phyloP scores from a whole-genome alignment of 129 eudicot genomes.

The Mikania micrantha region DNA sequence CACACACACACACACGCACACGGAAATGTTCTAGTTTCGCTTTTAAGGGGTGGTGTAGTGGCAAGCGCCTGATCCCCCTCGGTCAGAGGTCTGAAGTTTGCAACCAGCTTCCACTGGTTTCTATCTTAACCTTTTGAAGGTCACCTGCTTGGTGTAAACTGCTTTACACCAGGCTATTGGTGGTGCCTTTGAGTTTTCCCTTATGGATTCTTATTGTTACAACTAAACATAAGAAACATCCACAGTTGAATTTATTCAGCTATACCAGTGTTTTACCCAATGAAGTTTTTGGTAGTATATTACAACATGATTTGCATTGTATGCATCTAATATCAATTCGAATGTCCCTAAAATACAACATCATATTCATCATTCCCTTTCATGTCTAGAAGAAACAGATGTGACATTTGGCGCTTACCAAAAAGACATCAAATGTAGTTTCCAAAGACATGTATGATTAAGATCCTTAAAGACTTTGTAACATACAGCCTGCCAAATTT shows the following conservation, averaged over 20 bases:
- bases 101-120: neutral
- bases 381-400: neutral
- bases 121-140: neutral
- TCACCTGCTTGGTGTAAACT: neutral
- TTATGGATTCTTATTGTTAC: neutral
- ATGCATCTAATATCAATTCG: slow-evolving; percentile 14
- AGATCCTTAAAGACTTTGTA: slow-evolving; percentile 20
- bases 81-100: neutral
- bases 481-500: slow-evolving; percentile 12
- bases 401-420: slow-evolving; percentile 25
- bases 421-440: slow-evolving; percentile 15
- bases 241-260: slow-evolving; percentile 6
- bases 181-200: neutral
- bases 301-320: slow-evolving; percentile 9
- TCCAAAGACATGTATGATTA: slow-evolving; percentile 10
- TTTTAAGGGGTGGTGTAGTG: neutral
- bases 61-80: neutral
- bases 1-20: too few species aligned
- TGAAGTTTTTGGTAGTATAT: slow-evolving; percentile 1
- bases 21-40: too few species aligned
- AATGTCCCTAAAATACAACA: neutral
- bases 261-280: slow-evolving; percentile 2
- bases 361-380: slow-evolving; percentile 16
- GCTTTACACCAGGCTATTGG: neutral
- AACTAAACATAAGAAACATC: slow-evolving; percentile 18